Evolutionary conservation across 1,284 basidiomycete genomes (phyloP).

Genomic region (Melampsora americana): DNA sequence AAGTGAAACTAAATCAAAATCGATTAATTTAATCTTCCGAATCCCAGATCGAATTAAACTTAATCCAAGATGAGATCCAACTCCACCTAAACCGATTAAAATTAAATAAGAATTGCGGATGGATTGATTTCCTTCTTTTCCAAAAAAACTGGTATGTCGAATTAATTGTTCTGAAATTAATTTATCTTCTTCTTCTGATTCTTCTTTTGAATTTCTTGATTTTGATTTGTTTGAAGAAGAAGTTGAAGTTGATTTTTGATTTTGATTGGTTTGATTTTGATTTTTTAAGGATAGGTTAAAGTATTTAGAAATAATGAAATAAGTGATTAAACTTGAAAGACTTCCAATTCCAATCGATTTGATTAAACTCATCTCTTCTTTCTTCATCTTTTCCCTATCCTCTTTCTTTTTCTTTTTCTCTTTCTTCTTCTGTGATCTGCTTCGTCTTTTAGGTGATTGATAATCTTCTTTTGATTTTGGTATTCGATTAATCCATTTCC

Average conservation of each 20-base stretch:
- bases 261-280: background rate
- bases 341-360: no score
- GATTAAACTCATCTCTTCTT: no score
- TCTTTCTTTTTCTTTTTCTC: no score
- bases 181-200: constrained; percentile 50
- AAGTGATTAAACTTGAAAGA: no score
- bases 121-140: constrained; percentile 79
- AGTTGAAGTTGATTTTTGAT: background rate
- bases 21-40: constrained; percentile 56
- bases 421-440: no score
- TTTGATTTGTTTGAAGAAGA: background rate
- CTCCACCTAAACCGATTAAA: constrained; percentile 90
- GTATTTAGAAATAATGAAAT: no score
- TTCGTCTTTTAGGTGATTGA: no score
- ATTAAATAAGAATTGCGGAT: constrained; percentile 76
- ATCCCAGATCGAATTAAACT: constrained; percentile 74
- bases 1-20: constrained; percentile 90
- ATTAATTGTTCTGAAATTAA: constrained; percentile 66
- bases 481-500: no score
- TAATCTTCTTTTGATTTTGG: no score
- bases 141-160: constrained; percentile 91
- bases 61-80: constrained; percentile 89
- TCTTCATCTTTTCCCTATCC: no score
- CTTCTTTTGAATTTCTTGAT: background rate
- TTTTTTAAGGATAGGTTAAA: background rate